Evolutionary conservation across 176 grass and related monocot species (phyloP), one percentile per base, ranked within the genome.

Genomic region (Triticum dicoccoides): DNA sequence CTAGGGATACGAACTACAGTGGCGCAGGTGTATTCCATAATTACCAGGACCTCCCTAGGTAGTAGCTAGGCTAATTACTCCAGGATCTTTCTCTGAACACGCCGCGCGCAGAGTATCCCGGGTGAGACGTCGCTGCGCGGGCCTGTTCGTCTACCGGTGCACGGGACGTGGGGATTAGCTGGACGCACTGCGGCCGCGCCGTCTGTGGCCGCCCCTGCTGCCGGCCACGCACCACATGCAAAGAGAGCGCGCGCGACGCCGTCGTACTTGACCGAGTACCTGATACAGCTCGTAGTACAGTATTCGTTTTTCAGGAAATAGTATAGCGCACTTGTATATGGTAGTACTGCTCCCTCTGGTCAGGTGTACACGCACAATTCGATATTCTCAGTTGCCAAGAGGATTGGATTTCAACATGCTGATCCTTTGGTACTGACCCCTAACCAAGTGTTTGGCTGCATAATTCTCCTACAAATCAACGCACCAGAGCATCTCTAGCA

Each of bases 51-150:
- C 18, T 34, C 23, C 23, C 37, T 20, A 51, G 42, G 44, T 42
- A 42, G 41, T 56, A 18, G 14, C 7, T 52, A 21, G 47, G 15
- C 49, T 32, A 34, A 56, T 58, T 77, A 34, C 18, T 51, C 29
- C 37, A n/a, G 23, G 44, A 1, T 39, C 12, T 81, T 64, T 12
- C 42, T 65, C 41, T 61, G 72, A 70, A 3, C 15, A 49, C 33
- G 79, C 23, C 42, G 61, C 17, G 54, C 54, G 54, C 54, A 58
- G 79, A 76, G 79, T 32, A 87, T 76, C 79, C 33, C 20, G 45
- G 71, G 45, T 8, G 79, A 61, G 44, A 81, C 72, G 86, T 88
- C 79, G 86, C 70, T 32, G 21, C 79, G 62, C 1, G 15, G 1
- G 51, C 51, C 15, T 18, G 51, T 54, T 6, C 14, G 41, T 58